A percentile compares a stretch with the other conserved stretches of the same genome.
These are phyloP conservation scores for Mucor racemosus DNA, from an alignment of 371 early-diverging fungal species.

Conservation along the genomic window DNA sequence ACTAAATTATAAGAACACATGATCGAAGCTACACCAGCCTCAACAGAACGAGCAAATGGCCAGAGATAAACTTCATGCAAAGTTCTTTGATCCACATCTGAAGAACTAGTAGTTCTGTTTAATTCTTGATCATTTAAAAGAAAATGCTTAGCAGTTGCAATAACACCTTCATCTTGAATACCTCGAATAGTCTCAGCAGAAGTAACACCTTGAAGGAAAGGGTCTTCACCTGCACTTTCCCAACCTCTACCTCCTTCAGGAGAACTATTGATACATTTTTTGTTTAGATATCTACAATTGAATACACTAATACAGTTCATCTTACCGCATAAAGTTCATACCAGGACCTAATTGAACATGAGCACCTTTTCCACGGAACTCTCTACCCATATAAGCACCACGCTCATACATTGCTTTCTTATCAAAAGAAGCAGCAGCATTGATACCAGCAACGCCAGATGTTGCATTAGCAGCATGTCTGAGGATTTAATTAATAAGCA, in stretches of 20 bases:
- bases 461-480: constrained; percentile 45
- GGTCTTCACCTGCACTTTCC: constrained; percentile 69
- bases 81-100: constrained; percentile 52
- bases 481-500: too few relatives aligned
- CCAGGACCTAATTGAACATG: constrained; percentile 55
- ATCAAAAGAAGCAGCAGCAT: constrained; percentile 60
- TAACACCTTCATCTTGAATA: constrained; percentile 48
- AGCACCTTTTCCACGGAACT: constrained; percentile 57
- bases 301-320: too few relatives aligned
- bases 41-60: constrained; percentile 57
- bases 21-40: constrained; percentile 59
- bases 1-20: constrained; percentile 66
- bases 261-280: constrained; percentile 10
- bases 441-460: constrained; percentile 59
- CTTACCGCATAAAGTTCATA: constrained; percentile 44
- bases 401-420: constrained; percentile 46
- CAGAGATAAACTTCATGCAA: constrained; percentile 63
- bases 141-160: constrained; percentile 62
- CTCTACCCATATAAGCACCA: constrained; percentile 56
- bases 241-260: constrained; percentile 63
- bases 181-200: constrained; percentile 39
- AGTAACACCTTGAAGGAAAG: constrained; percentile 54
- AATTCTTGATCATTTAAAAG: constrained; percentile 57
- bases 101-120: constrained; percentile 32
- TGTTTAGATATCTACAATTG: neutral